Percentiles rank a stretch among this genome's conserved stretches.
phyloP scores from a whole-genome alignment of 75 land plant genomes.

The Azolla pinnata region DNA sequence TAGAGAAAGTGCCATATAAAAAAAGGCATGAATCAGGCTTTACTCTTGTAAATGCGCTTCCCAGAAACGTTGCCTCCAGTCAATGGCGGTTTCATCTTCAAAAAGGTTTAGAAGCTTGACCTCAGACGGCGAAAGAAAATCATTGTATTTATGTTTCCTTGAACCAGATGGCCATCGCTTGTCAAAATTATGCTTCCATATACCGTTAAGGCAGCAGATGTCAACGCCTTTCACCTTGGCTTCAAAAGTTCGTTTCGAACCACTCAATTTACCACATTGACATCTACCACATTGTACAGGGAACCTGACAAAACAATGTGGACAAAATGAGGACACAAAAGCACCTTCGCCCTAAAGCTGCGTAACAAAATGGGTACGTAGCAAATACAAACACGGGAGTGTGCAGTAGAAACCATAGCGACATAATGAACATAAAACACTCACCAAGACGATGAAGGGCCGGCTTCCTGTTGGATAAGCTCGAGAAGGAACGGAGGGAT shows the following conservation, averaged over 20 bases:
- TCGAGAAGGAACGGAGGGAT: neutral
- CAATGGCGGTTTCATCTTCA: neutral
- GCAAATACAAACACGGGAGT: neutral
- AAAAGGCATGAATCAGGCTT: too few relatives aligned
- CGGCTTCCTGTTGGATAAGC: neutral
- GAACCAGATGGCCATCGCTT: neutral
- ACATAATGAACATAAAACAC: too few relatives aligned
- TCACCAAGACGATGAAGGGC: neutral
- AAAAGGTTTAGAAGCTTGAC: neutral
- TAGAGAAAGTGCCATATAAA: too few relatives aligned
- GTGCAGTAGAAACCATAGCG: neutral
- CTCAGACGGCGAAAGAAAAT: neutral
- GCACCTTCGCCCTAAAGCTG: neutral
- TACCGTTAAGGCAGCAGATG: neutral
- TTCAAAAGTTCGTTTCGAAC: neutral
- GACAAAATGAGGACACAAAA: neutral
- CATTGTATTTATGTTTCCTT: neutral
- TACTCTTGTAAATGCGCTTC: neutral
- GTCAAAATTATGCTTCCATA: neutral
- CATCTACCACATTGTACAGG: neutral
- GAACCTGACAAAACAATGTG: too few relatives aligned
- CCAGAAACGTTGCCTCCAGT: conserved; percentile 3
- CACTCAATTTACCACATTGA: neutral
- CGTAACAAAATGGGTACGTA: neutral
- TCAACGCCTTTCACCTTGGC: neutral